Evolutionary conservation across 2,329 filamentous ascomycete species (phyloP), one percentile per base, ranked within the genome.

Genomic region (Xylariaceae sp.): DNA sequence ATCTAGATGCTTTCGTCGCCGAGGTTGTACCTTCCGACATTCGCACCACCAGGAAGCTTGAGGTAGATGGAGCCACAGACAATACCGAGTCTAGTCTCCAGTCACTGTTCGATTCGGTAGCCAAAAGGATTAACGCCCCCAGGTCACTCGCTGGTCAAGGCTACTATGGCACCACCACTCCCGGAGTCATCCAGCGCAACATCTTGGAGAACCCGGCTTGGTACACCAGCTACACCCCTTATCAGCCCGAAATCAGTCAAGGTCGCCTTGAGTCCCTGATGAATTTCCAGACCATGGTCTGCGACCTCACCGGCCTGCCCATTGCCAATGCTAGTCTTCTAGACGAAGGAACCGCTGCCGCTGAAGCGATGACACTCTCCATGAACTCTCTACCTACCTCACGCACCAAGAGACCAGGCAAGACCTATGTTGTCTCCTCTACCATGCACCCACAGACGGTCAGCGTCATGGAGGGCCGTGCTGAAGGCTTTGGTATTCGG

Each of bases 211-310:
- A 86, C 65, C 92, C 92, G 5, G 90, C 85, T 8, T 97, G 92
- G 92, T 97, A 97, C 67, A 97, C 92, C 33, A 95, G 90, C 70
- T 96, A 97, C 67, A 96, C 92, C 0, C 92, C 92, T 14, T 97
- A 96, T 69, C 92, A 97, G 71, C 86, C 92, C 2, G 92, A 97
- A 71, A 95, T 97, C 72, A 95, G 90, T 65, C 92, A 97, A 70
- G 92, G 92, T 27, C 83, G 92, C 44, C 70, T 97, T 51, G 89
- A 96, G 74, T 95, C 89, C 5, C 73, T 97, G 43, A 74, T 97
- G 52, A 97, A 97, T 74, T 97, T 90, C 72, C 92, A 97, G 74
- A 97, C 92, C 16, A 76, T 97, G 73, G 85, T 95, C 7, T 83
- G 84, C 2, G 92, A 96, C 63, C 73, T 97, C 54, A 96, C 92